Evolutionary conservation across 164 flowering plant genomes (phyloP).

Genomic region (Chimonanthus salicifolius): DNA sequence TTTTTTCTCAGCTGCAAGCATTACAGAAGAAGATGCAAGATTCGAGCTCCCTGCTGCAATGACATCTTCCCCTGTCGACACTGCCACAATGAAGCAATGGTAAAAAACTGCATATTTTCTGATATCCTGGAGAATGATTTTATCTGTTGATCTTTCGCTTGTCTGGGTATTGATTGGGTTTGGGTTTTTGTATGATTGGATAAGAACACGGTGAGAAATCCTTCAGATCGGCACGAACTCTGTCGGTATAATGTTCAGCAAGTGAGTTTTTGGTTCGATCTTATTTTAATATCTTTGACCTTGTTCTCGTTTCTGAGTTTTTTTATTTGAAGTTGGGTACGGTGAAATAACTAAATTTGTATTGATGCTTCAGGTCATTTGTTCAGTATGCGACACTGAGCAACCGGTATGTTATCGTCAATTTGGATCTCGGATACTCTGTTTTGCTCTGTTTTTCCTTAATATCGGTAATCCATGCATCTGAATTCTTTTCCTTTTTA

Average conservation of each 20-base stretch:
- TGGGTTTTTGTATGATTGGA: slow-evolving; percentile 7
- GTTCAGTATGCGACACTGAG: slow-evolving; percentile 69
- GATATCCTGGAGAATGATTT: neutral
- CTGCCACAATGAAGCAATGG: slow-evolving; percentile 90
- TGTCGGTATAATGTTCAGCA: slow-evolving; percentile 66
- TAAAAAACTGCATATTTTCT: slow-evolving; percentile 7
- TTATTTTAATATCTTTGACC: neutral
- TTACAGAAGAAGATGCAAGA: slow-evolving; percentile 82
- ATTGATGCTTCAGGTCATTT: slow-evolving; percentile 47
- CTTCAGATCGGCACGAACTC: slow-evolving; percentile 68
- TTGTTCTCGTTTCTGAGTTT: neutral
- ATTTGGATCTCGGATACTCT: slow-evolving; percentile 2
- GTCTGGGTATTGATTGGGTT: slow-evolving; percentile 10
- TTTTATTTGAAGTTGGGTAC: neutral
- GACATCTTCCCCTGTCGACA: slow-evolving; percentile 86
- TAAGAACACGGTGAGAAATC: slow-evolving; percentile 48
- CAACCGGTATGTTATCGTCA: slow-evolving; percentile 45
- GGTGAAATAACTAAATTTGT: slow-evolving; percentile 1
- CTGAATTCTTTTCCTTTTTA: neutral
- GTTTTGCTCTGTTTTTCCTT: neutral
- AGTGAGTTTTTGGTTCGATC: slow-evolving; percentile 29
- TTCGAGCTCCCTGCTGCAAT: slow-evolving; percentile 91
- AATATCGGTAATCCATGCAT: neutral
- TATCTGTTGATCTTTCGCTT: neutral
- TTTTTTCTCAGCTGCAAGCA: slow-evolving; percentile 54